A percentile compares a stretch with the other conserved stretches of the same genome.
Evolutionary conservation across 129 eudicot species (phyloP).

Genomic region (Chrysanthemum seticuspe): DNA sequence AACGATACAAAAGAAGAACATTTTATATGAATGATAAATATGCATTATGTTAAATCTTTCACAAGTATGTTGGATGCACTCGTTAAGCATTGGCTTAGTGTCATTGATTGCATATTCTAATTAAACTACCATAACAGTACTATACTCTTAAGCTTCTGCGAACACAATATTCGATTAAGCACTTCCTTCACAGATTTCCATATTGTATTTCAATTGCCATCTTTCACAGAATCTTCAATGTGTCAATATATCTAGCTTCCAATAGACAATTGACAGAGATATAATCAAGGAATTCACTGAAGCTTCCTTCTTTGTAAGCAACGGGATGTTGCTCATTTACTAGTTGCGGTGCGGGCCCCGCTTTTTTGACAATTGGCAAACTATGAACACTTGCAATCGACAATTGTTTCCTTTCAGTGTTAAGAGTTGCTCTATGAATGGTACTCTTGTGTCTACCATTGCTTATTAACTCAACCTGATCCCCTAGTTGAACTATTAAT

Average conservation of each 20-base stretch:
- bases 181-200: neutral
- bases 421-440: conserved; percentile 47
- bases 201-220: neutral
- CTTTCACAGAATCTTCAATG: conserved; percentile 24
- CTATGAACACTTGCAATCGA: conserved; percentile 69
- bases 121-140: conserved; percentile 8
- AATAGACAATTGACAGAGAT: conserved; percentile 35
- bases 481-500: conserved; percentile 48
- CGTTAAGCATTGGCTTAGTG: neutral
- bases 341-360: conserved; percentile 43
- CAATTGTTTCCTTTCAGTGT: conserved; percentile 33
- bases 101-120: conserved; percentile 5
- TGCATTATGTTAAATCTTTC: conserved; percentile 13
- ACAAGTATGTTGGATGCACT: conserved; percentile 3
- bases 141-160: neutral
- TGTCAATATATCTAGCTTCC: conserved; percentile 50
- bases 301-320: conserved; percentile 52
- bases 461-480: conserved; percentile 58
- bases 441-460: conserved; percentile 54
- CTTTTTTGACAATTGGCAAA: conserved; percentile 41
- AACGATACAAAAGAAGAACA: neutral
- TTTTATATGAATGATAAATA: neutral
- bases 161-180: no score
- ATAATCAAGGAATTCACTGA: conserved; percentile 44
- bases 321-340: conserved; percentile 39